Base-by-base conservation (phyloP, 2,329 filamentous ascomycete species). In the Escovopsis sp. region DNA sequence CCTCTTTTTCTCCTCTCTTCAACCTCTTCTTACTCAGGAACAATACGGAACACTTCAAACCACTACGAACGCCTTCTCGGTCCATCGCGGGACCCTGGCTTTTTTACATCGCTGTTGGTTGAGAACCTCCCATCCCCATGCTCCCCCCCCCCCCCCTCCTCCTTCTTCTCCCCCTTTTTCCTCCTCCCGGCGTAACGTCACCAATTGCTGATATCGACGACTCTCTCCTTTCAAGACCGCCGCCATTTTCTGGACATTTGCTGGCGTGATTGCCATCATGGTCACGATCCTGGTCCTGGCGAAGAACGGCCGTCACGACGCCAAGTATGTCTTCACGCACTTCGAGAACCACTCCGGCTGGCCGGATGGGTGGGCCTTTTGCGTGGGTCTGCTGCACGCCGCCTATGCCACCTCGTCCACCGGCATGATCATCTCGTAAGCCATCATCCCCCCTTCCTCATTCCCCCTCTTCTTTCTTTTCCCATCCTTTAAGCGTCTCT, bases 401-500 rank as follows among this genome's bases (percentile, higher is more conserved):
- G 81, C 76, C 47, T 84, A 85, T 53, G 79, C 78, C 37, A 84
- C 80, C 12, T 84, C 80, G 4, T 81, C 79, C 13, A 84, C 80
- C 0, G 82, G 82, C 60, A 86, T 86, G 81, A 80, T 86, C 45
- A 80, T 85, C 56, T 81, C 76, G 76, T 80, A 63, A 68, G 75
- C 67, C 25, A 39, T 46, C 25, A 44, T 33, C 31, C 20, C 13
- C 24, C 38, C 33, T 38, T n/a, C 42, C 42, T 30, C 41, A 39
- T 39, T 31, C 8, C 16, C 9, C n/a, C 7, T 24, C 30, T 30
- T 30, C 20, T n/a, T 15, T 27, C 33, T 35, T 20, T 34, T 35
- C 25, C 25, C 20, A 10, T 24, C 29, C 51, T 27, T 51, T 35
- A 30, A 33, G 2, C 9, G 6, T 39, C 38, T 12, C 31, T 29